phyloP scores from a whole-genome alignment of 495 filamentous ascomycete species.

The Staphylotrichum tortipilum region DNA sequence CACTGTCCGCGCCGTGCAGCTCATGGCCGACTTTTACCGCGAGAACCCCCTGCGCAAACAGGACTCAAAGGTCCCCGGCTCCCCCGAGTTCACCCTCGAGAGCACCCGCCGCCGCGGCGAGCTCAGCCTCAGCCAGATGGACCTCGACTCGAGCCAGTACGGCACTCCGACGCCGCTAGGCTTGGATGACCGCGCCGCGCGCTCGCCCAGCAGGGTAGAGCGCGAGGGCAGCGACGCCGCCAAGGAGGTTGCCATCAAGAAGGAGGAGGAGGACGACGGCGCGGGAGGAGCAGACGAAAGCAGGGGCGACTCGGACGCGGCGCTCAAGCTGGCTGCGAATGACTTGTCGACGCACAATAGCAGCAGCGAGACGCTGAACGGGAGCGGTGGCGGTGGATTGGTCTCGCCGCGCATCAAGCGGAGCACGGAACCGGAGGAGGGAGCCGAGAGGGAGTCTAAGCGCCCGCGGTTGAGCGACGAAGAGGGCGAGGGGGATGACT shows the following conservation, averaged over 20 bases:
- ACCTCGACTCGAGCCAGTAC: slow-evolving; percentile 16
- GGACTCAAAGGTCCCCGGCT: slow-evolving; percentile 30
- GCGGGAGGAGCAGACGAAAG: slow-evolving; percentile 11
- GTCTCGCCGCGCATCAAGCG: slow-evolving; percentile 18
- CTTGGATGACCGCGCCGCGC: background rate
- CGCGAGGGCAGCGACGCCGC: background rate
- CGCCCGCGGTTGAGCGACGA: slow-evolving; percentile 8
- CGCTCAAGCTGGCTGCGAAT: slow-evolving; percentile 41
- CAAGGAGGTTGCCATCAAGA: slow-evolving; percentile 10
- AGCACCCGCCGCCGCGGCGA: slow-evolving; percentile 39
- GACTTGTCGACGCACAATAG: slow-evolving; percentile 31
- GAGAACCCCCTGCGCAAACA: slow-evolving; percentile 50
- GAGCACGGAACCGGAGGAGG: slow-evolving; percentile 20
- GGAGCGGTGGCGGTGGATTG: slow-evolving; percentile 15
- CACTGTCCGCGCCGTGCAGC: slow-evolving; percentile 56
- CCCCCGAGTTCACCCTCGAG: slow-evolving; percentile 38
- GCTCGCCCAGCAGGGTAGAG: background rate
- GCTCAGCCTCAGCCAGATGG: slow-evolving; percentile 23
- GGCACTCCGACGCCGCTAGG: slow-evolving; percentile 16
- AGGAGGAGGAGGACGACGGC: slow-evolving; percentile 1
- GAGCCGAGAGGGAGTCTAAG: slow-evolving; percentile 18
- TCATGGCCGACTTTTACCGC: slow-evolving; percentile 69
- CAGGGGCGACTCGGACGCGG: slow-evolving; percentile 37
- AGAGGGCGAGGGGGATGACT: slow-evolving; percentile 23
- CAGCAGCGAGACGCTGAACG: slow-evolving; percentile 10